Conservation (phyloP, 345 rosid genomes). For the Salix udensis region DNA sequence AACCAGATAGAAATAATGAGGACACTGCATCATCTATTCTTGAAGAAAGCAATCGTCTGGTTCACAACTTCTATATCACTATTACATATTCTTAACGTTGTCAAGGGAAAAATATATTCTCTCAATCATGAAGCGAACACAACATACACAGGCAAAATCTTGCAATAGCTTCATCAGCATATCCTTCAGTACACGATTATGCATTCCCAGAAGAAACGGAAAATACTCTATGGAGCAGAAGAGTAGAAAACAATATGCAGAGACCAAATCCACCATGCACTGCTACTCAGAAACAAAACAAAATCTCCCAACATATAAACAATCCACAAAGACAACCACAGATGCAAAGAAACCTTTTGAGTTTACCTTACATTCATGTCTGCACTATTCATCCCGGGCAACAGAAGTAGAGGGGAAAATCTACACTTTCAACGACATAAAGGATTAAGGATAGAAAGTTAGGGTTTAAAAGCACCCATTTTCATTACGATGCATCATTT, state of each 20-base stretch:
- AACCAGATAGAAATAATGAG: neutral
- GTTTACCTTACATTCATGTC: neutral
- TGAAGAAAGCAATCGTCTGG: neutral
- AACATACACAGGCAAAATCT: neutral
- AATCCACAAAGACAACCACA: neutral
- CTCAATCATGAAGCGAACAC: neutral
- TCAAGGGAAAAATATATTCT: neutral
- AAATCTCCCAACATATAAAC: neutral
- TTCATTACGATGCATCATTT: conserved; percentile 14
- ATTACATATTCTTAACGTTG: neutral
- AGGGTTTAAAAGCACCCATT: conserved; percentile 16
- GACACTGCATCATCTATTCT: neutral
- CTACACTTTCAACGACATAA: neutral
- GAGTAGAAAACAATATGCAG: neutral
- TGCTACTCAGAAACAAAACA: neutral
- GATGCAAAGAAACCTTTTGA: neutral
- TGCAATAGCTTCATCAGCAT: neutral
- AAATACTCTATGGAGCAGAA: neutral
- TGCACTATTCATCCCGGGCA: neutral
- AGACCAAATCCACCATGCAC: neutral
- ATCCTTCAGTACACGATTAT: neutral
- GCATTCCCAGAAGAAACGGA: neutral
- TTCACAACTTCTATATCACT: neutral
- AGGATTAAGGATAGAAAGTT: conserved; percentile 2
- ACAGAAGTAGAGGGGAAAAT: neutral